Percentiles rank a stretch among this genome's conserved stretches.
Conservation (phyloP, 2,329 filamentous ascomycete species). For the Ceratocystis cubensis region DNA sequence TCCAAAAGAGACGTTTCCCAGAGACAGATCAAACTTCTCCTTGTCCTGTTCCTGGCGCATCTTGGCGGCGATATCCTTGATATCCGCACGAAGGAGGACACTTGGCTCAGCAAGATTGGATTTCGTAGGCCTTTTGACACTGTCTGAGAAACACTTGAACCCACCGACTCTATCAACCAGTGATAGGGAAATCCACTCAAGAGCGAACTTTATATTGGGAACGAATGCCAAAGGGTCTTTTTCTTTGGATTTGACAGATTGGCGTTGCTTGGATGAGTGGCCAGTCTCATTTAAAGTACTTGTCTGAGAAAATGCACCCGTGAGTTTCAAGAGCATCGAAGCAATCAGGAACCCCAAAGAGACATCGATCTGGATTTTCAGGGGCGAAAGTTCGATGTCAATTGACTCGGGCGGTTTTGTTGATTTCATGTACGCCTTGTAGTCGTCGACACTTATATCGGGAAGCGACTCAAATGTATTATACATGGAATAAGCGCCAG, state of each 20-base stretch:
- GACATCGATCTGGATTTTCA: conserved; percentile 43
- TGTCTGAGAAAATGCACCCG: conserved; percentile 31
- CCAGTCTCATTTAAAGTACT: conserved; percentile 23
- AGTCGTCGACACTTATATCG: conserved; percentile 9
- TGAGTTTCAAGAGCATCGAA: conserved; percentile 38
- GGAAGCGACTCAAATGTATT: conserved; percentile 17
- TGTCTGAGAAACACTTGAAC: conserved; percentile 39
- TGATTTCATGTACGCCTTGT: conserved; percentile 23
- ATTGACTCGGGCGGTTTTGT: conserved; percentile 28
- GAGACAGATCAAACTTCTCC: conserved; percentile 25
- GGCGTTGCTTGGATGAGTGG: background rate
- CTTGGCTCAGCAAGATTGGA: conserved; percentile 26
- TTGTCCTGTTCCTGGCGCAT: background rate
- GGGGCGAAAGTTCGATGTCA: conserved; percentile 41
- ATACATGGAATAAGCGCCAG: conserved; percentile 18
- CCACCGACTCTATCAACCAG: conserved; percentile 44
- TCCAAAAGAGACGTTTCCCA: conserved; percentile 41
- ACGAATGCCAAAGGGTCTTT: conserved; percentile 12
- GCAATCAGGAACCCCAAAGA: conserved; percentile 44
- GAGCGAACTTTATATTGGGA: conserved; percentile 33
- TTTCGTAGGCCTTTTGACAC: conserved; percentile 25
- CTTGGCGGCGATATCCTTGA: conserved; percentile 30
- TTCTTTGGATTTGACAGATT: background rate
- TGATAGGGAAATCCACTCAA: conserved; percentile 40
- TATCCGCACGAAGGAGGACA: conserved; percentile 39